Evolutionary conservation across 805 yeast species (phyloP).

Genomic region (Saccharomycopsis vini): DNA sequence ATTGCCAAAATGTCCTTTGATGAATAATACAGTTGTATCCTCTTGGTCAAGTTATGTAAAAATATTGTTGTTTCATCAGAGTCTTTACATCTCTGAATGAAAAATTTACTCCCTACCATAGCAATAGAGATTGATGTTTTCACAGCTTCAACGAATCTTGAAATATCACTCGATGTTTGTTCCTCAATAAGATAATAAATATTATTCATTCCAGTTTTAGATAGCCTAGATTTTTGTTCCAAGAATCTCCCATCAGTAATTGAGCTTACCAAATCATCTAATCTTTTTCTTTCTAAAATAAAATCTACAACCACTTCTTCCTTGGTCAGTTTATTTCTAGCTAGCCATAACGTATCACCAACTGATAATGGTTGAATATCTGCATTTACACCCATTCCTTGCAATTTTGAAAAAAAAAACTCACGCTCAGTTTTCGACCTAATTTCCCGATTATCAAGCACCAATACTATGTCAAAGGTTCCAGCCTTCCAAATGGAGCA

Average conservation of each 20-base stretch:
- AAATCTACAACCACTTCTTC: slow-evolving; percentile 65
- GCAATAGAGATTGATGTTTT: slow-evolving; percentile 70
- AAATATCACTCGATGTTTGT: slow-evolving; percentile 36
- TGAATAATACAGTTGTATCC: slow-evolving; percentile 33
- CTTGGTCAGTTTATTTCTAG: slow-evolving; percentile 48
- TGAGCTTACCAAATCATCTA: slow-evolving; percentile 76
- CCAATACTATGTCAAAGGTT: slow-evolving; percentile 47
- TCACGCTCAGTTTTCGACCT: slow-evolving; percentile 59
- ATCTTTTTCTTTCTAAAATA: slow-evolving; percentile 82
- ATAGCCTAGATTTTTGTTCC: slow-evolving; percentile 78
- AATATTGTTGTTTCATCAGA: slow-evolving; percentile 68
- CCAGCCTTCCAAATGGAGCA: slow-evolving; percentile 51
- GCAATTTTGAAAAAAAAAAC: slow-evolving; percentile 53
- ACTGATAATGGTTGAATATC: slow-evolving; percentile 55
- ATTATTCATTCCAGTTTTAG: slow-evolving; percentile 56
- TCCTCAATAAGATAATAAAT: slow-evolving; percentile 79
- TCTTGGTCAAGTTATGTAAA: slow-evolving; percentile 40
- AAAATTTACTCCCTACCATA: slow-evolving; percentile 56
- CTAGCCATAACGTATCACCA: slow-evolving; percentile 91
- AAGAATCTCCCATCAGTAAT: slow-evolving; percentile 81
- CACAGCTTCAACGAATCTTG: slow-evolving; percentile 50
- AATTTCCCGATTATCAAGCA: slow-evolving; percentile 79
- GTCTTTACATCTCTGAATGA: slow-evolving; percentile 55
- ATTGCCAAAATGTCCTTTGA: slow-evolving; percentile 38
- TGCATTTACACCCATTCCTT: slow-evolving; percentile 37